Percentiles rank a stretch among this genome's conserved stretches.
Conservation (phyloP, 495 filamentous ascomycete species). For the Annulohypoxylon moriforme region DNA sequence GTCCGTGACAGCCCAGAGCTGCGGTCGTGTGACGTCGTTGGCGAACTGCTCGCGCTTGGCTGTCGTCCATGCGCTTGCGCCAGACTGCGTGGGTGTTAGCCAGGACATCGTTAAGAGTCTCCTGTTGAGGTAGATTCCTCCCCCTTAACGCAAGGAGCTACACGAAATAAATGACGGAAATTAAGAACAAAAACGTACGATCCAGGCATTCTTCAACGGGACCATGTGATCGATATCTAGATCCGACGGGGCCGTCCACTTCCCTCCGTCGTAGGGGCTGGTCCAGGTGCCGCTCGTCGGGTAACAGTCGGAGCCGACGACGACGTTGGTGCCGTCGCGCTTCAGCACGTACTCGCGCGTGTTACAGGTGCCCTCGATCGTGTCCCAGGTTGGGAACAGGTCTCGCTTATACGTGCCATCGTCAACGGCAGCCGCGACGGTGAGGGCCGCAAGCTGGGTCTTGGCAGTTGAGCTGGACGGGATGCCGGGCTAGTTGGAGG, state of each 20-base stretch:
- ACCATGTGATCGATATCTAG: conserved; percentile 83
- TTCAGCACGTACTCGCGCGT: conserved; percentile 72
- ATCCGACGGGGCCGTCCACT: conserved; percentile 72
- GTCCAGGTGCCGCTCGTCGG: conserved; percentile 70
- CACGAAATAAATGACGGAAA: no score
- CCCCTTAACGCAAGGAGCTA: no score
- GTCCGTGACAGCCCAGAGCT: conserved; percentile 79
- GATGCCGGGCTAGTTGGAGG: conserved; percentile 63
- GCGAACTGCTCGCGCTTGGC: conserved; percentile 71
- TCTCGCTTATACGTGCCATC: conserved; percentile 68
- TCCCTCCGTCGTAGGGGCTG: conserved; percentile 75
- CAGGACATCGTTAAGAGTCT: no score
- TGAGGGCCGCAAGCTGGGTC: conserved; percentile 65
- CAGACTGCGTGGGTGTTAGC: conserved; percentile 52
- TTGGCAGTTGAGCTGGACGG: conserved; percentile 65
- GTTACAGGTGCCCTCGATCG: conserved; percentile 70
- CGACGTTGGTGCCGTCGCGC: conserved; percentile 72
- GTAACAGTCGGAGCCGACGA: conserved; percentile 62
- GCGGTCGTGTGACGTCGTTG: conserved; percentile 76
- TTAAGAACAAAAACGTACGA: conserved; percentile 53
- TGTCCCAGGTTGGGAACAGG: conserved; percentile 76
- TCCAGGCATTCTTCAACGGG: conserved; percentile 79
- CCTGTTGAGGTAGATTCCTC: no score
- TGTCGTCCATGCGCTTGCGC: conserved; percentile 69
- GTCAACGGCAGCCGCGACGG: conserved; percentile 63